These are phyloP conservation scores for Fusarium sambucinum DNA, from an alignment of 2,329 filamentous ascomycete species.

Conservation along the genomic window DNA sequence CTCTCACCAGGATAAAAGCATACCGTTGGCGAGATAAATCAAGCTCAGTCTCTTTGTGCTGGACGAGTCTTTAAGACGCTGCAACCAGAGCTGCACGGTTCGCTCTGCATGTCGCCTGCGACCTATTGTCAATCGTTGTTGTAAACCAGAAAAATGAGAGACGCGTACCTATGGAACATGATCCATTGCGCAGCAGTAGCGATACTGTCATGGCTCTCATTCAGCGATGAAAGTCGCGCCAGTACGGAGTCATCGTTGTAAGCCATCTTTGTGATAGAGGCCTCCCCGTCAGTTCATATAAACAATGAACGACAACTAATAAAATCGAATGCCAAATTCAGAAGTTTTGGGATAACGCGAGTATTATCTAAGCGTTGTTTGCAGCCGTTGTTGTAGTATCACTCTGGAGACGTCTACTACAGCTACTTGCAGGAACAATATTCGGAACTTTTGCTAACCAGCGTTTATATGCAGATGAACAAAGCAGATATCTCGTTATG, in stretches of 20 bases:
- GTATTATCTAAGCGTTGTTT: slow-evolving; percentile 40
- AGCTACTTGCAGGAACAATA: slow-evolving; percentile 46
- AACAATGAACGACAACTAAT: slow-evolving; percentile 7
- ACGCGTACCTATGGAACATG: slow-evolving; percentile 91
- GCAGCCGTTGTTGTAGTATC: slow-evolving; percentile 46
- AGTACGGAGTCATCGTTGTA: slow-evolving; percentile 96
- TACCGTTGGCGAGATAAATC: slow-evolving; percentile 95
- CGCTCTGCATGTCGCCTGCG: slow-evolving; percentile 88
- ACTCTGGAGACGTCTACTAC: slow-evolving; percentile 48
- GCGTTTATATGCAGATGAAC: slow-evolving; percentile 21
- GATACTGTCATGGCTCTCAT: slow-evolving; percentile 98
- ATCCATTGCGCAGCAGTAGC: slow-evolving; percentile 98
- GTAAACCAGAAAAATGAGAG: not conserved
- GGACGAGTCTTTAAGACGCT: slow-evolving; percentile 87
- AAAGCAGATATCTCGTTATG: slow-evolving; percentile 17
- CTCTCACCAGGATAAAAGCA: slow-evolving; percentile 43
- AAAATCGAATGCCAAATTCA: slow-evolving; percentile 4
- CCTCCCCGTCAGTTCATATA: not conserved
- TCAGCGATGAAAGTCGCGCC: slow-evolving; percentile 93
- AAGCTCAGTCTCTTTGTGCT: slow-evolving; percentile 89
- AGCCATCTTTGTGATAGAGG: slow-evolving; percentile 70
- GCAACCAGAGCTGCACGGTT: slow-evolving; percentile 91
- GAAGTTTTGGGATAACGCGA: slow-evolving; percentile 21
- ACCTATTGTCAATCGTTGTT: slow-evolving; percentile 10
- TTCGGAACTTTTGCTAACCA: slow-evolving; percentile 36